Conservation (phyloP, 148 eudicot species). For the Dianthus caryophyllus region DNA sequence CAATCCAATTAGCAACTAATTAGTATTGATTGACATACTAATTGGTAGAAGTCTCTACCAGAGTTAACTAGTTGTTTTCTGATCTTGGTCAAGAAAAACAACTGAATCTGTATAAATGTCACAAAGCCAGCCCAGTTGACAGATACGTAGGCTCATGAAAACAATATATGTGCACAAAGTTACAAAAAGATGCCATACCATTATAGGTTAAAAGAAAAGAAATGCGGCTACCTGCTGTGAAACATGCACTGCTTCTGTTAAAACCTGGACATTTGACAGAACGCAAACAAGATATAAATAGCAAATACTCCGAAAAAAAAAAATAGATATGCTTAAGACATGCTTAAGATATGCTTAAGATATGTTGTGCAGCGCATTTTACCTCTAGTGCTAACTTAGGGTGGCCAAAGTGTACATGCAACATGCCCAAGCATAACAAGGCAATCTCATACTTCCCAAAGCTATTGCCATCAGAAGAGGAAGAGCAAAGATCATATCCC, state of each 20-base stretch:
- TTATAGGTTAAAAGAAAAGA: neutral
- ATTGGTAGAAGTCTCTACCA: neutral
- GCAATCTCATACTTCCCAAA: constrained; percentile 85
- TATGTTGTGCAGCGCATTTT: constrained; percentile 12
- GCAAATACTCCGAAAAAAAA: neutral
- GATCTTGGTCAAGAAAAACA: neutral
- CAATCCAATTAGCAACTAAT: neutral
- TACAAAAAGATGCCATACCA: neutral
- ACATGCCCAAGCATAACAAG: constrained; percentile 84
- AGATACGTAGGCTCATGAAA: constrained; percentile 7
- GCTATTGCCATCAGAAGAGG: constrained; percentile 42
- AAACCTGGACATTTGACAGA: constrained; percentile 47
- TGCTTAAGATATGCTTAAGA: neutral
- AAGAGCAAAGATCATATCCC: constrained; percentile 64
- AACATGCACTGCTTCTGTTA: constrained; percentile 86
- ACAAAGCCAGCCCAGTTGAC: neutral
- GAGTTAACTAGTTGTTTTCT: neutral
- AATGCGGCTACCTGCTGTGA: constrained; percentile 68
- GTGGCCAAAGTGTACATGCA: constrained; percentile 98
- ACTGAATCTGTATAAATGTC: neutral
- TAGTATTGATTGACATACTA: neutral
- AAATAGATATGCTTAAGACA: neutral
- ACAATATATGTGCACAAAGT: neutral
- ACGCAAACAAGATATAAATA: constrained; percentile 10
- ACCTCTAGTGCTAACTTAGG: constrained; percentile 89